phyloP scores from a whole-genome alignment of 2,329 filamentous ascomycete genomes.

The Dendrostoma leiphaemia region DNA sequence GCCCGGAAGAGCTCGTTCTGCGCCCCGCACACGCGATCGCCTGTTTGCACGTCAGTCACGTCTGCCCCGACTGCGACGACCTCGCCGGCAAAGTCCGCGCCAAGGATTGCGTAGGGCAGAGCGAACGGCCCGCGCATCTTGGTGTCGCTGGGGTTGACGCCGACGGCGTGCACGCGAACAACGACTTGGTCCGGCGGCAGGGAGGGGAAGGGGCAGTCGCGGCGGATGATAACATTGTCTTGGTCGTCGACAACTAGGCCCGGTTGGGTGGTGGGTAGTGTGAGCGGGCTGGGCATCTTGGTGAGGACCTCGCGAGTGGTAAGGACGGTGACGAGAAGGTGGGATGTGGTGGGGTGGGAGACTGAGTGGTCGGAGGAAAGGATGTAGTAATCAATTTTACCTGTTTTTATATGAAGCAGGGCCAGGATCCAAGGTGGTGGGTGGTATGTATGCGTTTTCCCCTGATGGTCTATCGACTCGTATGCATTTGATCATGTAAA shows the following conservation, averaged over 20 bases:
- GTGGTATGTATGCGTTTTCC: too few relatives aligned
- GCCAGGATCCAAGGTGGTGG: too few relatives aligned
- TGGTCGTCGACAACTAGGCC: background rate
- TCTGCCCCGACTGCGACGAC: conserved; percentile 19
- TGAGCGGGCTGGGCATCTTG: background rate
- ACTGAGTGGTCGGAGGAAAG: too few relatives aligned
- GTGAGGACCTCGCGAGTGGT: background rate
- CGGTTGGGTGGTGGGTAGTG: background rate
- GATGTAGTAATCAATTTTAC: too few relatives aligned
- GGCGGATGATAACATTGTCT: background rate
- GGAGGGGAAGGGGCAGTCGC: background rate
- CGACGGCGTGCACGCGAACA: conserved; percentile 20
- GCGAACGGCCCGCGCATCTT: conserved; percentile 21
- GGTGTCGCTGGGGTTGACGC: conserved; percentile 24
- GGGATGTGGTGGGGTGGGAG: too few relatives aligned
- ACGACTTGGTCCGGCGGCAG: conserved; percentile 6
- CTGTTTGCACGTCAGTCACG: conserved; percentile 23
- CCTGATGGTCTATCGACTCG: too few relatives aligned
- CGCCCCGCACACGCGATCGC: conserved; percentile 35
- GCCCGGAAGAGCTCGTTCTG: conserved; percentile 8
- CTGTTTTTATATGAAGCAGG: too few relatives aligned
- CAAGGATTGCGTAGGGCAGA: conserved; percentile 19
- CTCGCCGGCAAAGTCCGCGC: conserved; percentile 24
- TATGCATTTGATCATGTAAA: too few relatives aligned
- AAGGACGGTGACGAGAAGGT: background rate